Conservation (phyloP, 2,329 filamentous ascomycete genomes). For the Xenoacremonium recifei region DNA sequence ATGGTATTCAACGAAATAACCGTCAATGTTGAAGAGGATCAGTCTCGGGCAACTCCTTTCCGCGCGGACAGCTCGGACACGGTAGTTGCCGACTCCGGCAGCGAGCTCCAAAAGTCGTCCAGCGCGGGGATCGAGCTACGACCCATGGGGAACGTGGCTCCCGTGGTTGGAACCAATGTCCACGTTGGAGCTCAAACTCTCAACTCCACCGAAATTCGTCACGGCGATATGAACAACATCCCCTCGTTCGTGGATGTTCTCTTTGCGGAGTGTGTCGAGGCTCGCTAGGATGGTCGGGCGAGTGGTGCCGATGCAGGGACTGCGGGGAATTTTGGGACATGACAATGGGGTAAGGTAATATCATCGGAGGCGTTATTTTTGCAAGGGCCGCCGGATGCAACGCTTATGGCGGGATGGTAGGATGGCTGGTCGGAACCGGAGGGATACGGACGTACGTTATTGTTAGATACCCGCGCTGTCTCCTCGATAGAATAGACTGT, state of each 20-base stretch:
- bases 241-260: slow-evolving; percentile 23
- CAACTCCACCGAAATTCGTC: slow-evolving; percentile 12
- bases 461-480: too few relatives aligned
- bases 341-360: too few relatives aligned
- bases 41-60: slow-evolving; percentile 5
- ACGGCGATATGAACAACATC: slow-evolving; percentile 12
- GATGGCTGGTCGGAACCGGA: too few relatives aligned
- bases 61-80: slow-evolving; percentile 8
- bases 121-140: slow-evolving; percentile 21
- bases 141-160: slow-evolving; percentile 21
- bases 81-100: slow-evolving; percentile 8
- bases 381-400: too few relatives aligned
- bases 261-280: slow-evolving; percentile 24
- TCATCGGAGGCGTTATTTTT: too few relatives aligned
- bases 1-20: slow-evolving; percentile 62
- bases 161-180: slow-evolving; percentile 18
- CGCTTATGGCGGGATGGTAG: too few relatives aligned
- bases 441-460: too few relatives aligned
- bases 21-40: slow-evolving; percentile 41
- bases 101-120: slow-evolving; percentile 5
- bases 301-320: too few relatives aligned
- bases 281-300: slow-evolving; percentile 10
- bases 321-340: too few relatives aligned
- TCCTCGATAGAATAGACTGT: too few relatives aligned
- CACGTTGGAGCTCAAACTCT: slow-evolving; percentile 14